These are phyloP conservation scores for Bipolaris zeicola DNA, from an alignment of 2,329 filamentous ascomycete species.

Conservation along the genomic window DNA sequence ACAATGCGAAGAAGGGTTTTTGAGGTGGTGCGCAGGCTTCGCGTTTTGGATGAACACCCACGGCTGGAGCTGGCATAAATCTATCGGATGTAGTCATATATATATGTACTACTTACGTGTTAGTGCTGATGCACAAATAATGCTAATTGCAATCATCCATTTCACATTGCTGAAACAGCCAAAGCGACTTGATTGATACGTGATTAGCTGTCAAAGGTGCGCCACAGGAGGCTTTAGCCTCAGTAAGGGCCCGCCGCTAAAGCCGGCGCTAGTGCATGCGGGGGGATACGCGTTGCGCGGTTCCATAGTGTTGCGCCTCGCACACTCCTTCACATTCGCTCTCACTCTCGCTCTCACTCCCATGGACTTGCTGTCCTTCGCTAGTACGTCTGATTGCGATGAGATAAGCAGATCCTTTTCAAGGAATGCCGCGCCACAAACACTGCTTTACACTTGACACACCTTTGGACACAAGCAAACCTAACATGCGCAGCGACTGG, in stretches of 20 bases:
- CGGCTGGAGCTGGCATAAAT: neutral
- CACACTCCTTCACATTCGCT: conserved; percentile 22
- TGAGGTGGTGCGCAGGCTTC: neutral
- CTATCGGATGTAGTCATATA: neutral
- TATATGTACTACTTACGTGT: neutral
- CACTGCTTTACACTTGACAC: neutral
- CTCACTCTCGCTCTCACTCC: conserved; percentile 10
- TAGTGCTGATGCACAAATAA: neutral
- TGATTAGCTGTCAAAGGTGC: neutral
- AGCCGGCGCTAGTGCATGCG: conserved; percentile 1
- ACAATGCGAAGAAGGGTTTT: neutral
- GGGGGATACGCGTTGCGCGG: conserved; percentile 9
- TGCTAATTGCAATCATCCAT: neutral
- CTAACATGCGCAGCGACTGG: conserved; percentile 29
- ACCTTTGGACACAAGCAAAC: neutral
- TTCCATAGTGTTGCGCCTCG: conserved; percentile 21
- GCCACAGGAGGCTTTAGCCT: conserved; percentile 16
- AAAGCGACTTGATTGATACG: no score
- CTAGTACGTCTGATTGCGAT: conserved; percentile 18
- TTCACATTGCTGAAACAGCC: no score
- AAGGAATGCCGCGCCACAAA: no score
- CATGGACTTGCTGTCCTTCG: conserved; percentile 28
- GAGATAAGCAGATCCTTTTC: conserved; percentile 18
- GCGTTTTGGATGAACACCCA: no score
- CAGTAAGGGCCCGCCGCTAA: conserved; percentile 6